Percentiles rank a stretch among this genome's conserved stretches.
phyloP scores from a whole-genome alignment of 192 early-diverging fungal species.

The Entomortierella beljakovae region DNA sequence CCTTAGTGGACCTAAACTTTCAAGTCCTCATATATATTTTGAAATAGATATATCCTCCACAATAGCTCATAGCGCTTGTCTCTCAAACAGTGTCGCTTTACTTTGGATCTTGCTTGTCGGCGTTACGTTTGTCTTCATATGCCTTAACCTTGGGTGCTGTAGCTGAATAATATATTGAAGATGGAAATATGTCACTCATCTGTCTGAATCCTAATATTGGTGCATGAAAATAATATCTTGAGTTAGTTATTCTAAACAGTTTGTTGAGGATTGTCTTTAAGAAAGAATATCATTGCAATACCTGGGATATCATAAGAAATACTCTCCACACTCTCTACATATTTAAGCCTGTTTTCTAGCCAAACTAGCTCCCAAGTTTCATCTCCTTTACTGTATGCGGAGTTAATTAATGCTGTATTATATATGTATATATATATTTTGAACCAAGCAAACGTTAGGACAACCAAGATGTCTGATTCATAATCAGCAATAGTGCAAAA shows the following conservation, averaged over 20 bases:
- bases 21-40: too few relatives aligned
- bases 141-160: constrained; percentile 11
- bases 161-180: constrained; percentile 25
- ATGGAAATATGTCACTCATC: constrained; percentile 6
- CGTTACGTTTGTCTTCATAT: too few relatives aligned
- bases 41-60: too few relatives aligned
- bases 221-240: background rate
- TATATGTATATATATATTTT: background rate
- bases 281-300: background rate
- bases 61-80: too few relatives aligned
- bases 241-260: background rate
- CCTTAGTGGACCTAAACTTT: too few relatives aligned
- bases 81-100: too few relatives aligned
- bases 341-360: constrained; percentile 19
- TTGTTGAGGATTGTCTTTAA: background rate
- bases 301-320: constrained; percentile 26
- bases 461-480: background rate
- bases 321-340: constrained; percentile 31
- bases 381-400: constrained; percentile 23
- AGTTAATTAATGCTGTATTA: constrained; percentile 29
- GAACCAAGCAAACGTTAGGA: background rate
- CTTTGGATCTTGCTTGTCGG: too few relatives aligned
- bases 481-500: background rate
- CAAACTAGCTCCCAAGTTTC: constrained; percentile 25
- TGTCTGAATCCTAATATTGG: constrained; percentile 12